These are phyloP conservation scores for Mortierella sp. DNA, from an alignment of 371 early-diverging fungal species.

Conservation along the genomic window DNA sequence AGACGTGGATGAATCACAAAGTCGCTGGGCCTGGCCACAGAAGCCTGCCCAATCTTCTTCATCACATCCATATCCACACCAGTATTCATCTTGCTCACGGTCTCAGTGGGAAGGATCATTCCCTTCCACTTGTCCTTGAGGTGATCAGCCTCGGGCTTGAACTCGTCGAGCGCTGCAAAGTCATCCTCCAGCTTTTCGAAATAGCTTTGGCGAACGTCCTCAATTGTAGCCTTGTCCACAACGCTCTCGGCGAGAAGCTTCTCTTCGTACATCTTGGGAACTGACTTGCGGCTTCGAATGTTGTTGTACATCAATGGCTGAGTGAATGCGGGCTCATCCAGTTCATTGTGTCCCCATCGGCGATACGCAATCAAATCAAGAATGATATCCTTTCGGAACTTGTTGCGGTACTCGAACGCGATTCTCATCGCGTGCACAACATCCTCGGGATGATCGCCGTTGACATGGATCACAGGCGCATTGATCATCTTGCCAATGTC, in stretches of 20 bases:
- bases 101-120: conserved; percentile 66
- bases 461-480: conserved; percentile 96
- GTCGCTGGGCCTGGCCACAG: conserved; percentile 74
- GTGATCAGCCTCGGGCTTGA: conserved; percentile 69
- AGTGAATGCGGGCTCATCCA: conserved; percentile 97
- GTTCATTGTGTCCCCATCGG: conserved; percentile 97
- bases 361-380: conserved; percentile 94
- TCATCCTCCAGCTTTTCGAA: conserved; percentile 67
- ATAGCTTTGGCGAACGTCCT: conserved; percentile 64
- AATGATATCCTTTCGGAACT: conserved; percentile 92
- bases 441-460: conserved; percentile 95
- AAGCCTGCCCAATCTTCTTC: conserved; percentile 73
- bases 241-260: conserved; percentile 62
- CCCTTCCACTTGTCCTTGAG: conserved; percentile 77
- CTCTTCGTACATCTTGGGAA: conserved; percentile 85
- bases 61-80: conserved; percentile 67
- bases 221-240: conserved; percentile 56
- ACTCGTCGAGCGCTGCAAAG: conserved; percentile 65
- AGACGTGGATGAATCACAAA: conserved; percentile 87
- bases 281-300: conserved; percentile 84
- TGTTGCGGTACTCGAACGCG: conserved; percentile 91
- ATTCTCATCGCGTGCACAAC: conserved; percentile 87
- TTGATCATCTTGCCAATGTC: conserved; percentile 96
- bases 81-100: conserved; percentile 62
- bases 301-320: conserved; percentile 96